Evolutionary conservation across 177 flowering plant species (phyloP), one percentile per base, ranked within the genome.

Genomic region (Tripterygium wilfordii): DNA sequence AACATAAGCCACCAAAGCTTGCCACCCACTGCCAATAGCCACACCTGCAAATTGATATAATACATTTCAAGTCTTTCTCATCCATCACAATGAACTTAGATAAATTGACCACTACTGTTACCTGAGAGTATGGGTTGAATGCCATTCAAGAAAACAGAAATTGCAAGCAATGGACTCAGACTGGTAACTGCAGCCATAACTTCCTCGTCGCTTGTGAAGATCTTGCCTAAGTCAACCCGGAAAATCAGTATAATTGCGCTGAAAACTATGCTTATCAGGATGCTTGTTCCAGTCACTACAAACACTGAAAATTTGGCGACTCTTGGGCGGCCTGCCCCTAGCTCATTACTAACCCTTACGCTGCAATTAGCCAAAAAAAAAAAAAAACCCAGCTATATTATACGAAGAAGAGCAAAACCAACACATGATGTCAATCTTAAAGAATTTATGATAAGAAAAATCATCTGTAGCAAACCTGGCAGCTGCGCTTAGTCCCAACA

Each of bases 1-100:
- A 17, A 82, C 85, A 60, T 77, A 82, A 20, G 85, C 89, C 89
- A 83, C 90, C 3, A 83, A 54, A 10, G 68, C 80, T 66, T 83
- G 90, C 90, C 90, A 80, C 30, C 90, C 89, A 48, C 80, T 76
- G 23, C 86, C 90, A 56, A 83, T 76, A 22, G 86, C 85, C 56
- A 79, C 82, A 17, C 85, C 82, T 76, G 54, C n/a, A 40, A 36
- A 12, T 30, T 30, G 33, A 6, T 12, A 30, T 6, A 6, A 30
- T n/a, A n/a, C n/a, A n/a, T n/a, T n/a, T n/a, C n/a, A n/a, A n/a
- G n/a, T n/a, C n/a, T n/a, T n/a, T n/a, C n/a, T n/a, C n/a, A n/a
- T n/a, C n/a, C n/a, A n/a, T n/a, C n/a, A n/a, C n/a, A n/a, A n/a
- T n/a, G n/a, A n/a, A n/a, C n/a, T n/a, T n/a, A 30, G 33, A 30